Evolutionary conservation across 2,329 filamentous ascomycete species (phyloP).

Genomic region (Pseudocercospora vitis): DNA sequence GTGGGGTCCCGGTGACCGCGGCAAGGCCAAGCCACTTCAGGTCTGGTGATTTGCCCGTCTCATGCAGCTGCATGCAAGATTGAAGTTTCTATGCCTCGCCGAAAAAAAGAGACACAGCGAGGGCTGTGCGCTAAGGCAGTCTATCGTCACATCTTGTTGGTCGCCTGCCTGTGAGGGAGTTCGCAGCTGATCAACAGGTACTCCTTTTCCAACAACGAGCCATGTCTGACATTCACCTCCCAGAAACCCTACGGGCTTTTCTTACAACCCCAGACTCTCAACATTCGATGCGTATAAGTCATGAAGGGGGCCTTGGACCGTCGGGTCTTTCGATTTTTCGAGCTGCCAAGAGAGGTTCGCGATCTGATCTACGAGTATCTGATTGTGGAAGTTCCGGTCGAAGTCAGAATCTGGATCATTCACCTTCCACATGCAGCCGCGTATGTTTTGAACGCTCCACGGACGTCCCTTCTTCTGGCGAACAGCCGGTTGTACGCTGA

Average conservation of each 20-base stretch:
- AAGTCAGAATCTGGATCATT: conserved; percentile 1
- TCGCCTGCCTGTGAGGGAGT: neutral
- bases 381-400: neutral
- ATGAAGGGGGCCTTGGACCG: neutral
- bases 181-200: conserved; percentile 5
- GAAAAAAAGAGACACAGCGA: neutral
- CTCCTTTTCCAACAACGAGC: neutral
- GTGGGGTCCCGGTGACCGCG: neutral
- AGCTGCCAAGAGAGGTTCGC: conserved; percentile 1
- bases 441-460: neutral
- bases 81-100: neutral
- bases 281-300: neutral
- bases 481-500: neutral
- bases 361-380: conserved; percentile 1
- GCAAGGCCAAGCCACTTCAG: conserved; percentile 3
- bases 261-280: neutral
- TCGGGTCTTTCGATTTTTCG: neutral
- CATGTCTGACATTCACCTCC: neutral
- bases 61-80: conserved; percentile 3
- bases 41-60: neutral
- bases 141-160: conserved; percentile 7
- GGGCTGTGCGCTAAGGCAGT: conserved; percentile 6
- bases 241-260: neutral
- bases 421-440: conserved; percentile 1
- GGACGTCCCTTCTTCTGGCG: neutral